Evolutionary conservation across 352 stramenopile species (phyloP), one percentile per base, ranked within the genome.

Genomic region (Phytophthora hybrid): DNA sequence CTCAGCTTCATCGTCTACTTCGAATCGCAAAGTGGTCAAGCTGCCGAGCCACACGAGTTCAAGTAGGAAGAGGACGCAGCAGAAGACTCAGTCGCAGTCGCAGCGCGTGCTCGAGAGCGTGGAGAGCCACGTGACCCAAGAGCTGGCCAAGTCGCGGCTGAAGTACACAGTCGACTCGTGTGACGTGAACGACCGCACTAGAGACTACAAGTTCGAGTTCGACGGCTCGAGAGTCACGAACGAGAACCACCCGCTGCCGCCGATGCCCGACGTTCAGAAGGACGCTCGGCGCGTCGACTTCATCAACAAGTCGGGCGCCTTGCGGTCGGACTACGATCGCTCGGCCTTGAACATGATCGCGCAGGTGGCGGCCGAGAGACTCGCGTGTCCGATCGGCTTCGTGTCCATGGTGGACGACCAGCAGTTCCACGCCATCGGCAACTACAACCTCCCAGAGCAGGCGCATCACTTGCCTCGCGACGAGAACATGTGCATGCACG

Each of bases 401-500:
- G 79, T 93, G 13, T 89, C 83, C 18, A 79, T 91, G 51, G 63
- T 93, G 1, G 83, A 90, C 57, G 71, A 85, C 56, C 59, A 76
- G 19, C 56, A 82, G 23, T 88, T 90, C 74, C 82, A 84, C 65
- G 76, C 71, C 41, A 77, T 91, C 13, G 83, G 81, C 34, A 77
- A 63, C 55, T 87, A 84, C 72, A 77, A 82, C 11, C 63, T 87
- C 29, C 77, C 76, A 3, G 68, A 78, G n/a, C 37, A 73, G 16
- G 73, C 69, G 1, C 61, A 76, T 29, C 58, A 74, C 26, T 34
- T 85, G 16, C 73, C 79, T 23, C 82, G 85, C 0, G 78, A 88
- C 37, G 80, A 91, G 59, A 84, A 83, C 66, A 81, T 89, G 62
- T 93, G 83, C 62, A 80, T 82, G 56, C 81, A 90, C 69, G 77